These are phyloP conservation scores for Curvularia sp. DNA, from an alignment of 2,329 filamentous ascomycete genomes.

Conservation along the genomic window DNA sequence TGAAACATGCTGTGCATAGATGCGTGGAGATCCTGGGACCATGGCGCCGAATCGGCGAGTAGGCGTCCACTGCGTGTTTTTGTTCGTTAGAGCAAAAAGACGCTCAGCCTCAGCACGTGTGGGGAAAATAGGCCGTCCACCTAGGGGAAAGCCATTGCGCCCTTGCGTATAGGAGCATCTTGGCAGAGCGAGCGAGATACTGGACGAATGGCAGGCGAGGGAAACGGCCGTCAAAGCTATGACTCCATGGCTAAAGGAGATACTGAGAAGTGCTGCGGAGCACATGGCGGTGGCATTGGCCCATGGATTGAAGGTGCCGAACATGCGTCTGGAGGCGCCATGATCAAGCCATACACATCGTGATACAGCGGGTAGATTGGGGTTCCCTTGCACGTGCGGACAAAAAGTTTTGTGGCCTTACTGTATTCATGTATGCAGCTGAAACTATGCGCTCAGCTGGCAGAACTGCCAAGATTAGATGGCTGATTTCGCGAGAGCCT, in stretches of 20 bases:
- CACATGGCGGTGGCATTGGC: slow-evolving; percentile 38
- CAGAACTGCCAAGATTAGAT: slow-evolving; percentile 20
- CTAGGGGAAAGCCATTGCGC: slow-evolving; percentile 23
- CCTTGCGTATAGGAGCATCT: slow-evolving; percentile 20
- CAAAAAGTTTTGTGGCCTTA: slow-evolving; percentile 26
- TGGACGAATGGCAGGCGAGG: slow-evolving; percentile 27
- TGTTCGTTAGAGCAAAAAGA: slow-evolving; percentile 26
- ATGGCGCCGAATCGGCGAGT: slow-evolving; percentile 25
- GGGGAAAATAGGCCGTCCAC: slow-evolving; percentile 29
- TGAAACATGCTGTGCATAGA: slow-evolving; percentile 34
- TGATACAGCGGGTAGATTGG: slow-evolving; percentile 21
- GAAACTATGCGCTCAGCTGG: slow-evolving; percentile 33
- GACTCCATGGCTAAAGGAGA: slow-evolving; percentile 13
- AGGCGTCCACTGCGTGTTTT: slow-evolving; percentile 36
- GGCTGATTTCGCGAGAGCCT: slow-evolving; percentile 12
- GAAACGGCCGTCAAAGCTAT: slow-evolving; percentile 21
- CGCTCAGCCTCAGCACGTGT: slow-evolving; percentile 43
- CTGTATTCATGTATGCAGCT: slow-evolving; percentile 30
- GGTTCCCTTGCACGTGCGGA: slow-evolving; percentile 28
- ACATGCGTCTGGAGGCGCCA: slow-evolving; percentile 17
- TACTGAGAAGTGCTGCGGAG: slow-evolving; percentile 21
- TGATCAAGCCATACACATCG: slow-evolving; percentile 21
- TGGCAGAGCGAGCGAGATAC: slow-evolving; percentile 13
- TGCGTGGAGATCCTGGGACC: slow-evolving; percentile 23
- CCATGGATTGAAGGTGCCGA: slow-evolving; percentile 13